Evolutionary conservation across 768 basidiomycete genomes (phyloP), one percentile per base, ranked within the genome.

Genomic region (Strobilomyces dryophilus): DNA sequence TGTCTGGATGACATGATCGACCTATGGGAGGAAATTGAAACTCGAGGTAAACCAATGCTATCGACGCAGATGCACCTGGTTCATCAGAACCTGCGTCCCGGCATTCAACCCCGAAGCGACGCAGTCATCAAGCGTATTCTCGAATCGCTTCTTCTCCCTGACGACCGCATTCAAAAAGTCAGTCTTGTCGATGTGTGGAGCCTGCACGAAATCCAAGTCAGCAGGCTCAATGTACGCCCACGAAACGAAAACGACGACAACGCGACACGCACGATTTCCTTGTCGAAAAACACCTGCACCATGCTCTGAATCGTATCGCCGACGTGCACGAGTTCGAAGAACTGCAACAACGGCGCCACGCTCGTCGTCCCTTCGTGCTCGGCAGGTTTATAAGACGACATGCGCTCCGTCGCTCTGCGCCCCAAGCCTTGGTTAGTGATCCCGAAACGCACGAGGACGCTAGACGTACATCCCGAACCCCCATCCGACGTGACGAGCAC

Each of bases 221-320:
- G 5, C 11, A 31, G 15, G 15, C 15, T 53, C 31, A 42, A 31
- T 14, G 26, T 26, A 18, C 14, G 29, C 2, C 6, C 8, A 31
- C 17, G 29, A 43, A 20, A 20, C 32, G n/a, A 9, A 21, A 17
- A 6, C 18, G 10, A 37, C n/a, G 35, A 29, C 15, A 5, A 1
- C 18, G 2, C 10, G 8, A 15, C 1, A 53, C 85, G 24, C 55
- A 89, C 92, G 71, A 98, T 73, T 62, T 97, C 95, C 64, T 95
- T 95, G 65, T 98, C 97, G 64, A 95, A 99, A 69, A 95, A 99
- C 2, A 98, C 97, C 61, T 99, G 94, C 7, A 97, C 84, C 84
- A 98, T 98, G 17, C 87, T 92, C 70, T 95, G 92, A 41, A 98
- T 98, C 15, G 92, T 99, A 65, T 99, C 95, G 1, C 94, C 97